Conservation (phyloP, 192 early-diverging fungal genomes). For the Paraglomus brasilianum region DNA sequence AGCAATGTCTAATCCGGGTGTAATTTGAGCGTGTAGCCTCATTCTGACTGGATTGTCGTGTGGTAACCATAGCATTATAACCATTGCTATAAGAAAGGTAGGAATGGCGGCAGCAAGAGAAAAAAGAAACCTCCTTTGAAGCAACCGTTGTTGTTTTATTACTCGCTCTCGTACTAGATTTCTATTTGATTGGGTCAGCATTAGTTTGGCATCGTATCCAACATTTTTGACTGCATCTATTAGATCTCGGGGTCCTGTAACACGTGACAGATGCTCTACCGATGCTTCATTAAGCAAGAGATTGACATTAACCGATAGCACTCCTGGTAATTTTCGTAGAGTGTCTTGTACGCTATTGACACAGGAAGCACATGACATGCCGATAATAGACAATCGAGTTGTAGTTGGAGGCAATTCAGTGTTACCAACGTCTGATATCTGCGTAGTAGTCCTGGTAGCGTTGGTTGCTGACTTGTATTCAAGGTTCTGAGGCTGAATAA, state of each 20-base stretch:
- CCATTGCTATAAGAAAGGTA: constrained; percentile 67
- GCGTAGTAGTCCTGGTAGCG: background rate
- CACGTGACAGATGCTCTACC: constrained; percentile 49
- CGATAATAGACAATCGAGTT: constrained; percentile 50
- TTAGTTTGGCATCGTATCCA: constrained; percentile 56
- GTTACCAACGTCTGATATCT: background rate
- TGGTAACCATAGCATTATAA: constrained; percentile 69
- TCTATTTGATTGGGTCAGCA: constrained; percentile 34
- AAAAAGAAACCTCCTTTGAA: constrained; percentile 42
- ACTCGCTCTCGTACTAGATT: constrained; percentile 42
- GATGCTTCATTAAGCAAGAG: constrained; percentile 48
- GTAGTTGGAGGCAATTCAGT: constrained; percentile 12
- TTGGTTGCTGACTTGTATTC: constrained; percentile 30
- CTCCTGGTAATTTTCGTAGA: constrained; percentile 41
- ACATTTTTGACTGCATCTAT: constrained; percentile 58
- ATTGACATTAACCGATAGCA: constrained; percentile 52
- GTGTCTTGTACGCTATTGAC: constrained; percentile 65
- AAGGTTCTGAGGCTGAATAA: constrained; percentile 38
- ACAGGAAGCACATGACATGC: constrained; percentile 90
- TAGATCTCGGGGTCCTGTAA: constrained; percentile 62
- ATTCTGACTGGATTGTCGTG: constrained; percentile 42
- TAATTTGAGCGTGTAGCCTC: constrained; percentile 47
- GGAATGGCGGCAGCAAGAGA: constrained; percentile 67
- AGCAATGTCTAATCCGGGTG: constrained; percentile 53
- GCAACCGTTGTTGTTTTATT: constrained; percentile 43